Percentiles rank a stretch among this genome's conserved stretches.
Conservation (phyloP, 2,329 filamentous ascomycete genomes). For the Helminthosporium solani region DNA sequence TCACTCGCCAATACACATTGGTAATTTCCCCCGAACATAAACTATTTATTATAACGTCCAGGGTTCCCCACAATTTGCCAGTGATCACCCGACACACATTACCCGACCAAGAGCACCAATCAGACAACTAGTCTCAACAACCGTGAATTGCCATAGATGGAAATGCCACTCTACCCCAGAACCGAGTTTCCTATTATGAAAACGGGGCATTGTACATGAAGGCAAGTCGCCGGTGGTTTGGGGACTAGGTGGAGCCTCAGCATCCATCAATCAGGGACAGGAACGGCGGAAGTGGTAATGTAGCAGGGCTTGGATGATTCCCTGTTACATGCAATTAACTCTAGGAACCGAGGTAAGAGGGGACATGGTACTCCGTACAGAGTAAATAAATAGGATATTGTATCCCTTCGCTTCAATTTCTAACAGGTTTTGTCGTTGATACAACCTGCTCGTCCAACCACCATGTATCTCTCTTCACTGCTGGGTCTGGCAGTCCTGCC, state of each 20-base stretch:
- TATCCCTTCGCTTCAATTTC: not conserved
- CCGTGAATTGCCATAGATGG: conserved; percentile 3
- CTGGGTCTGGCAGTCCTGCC: conserved; percentile 18
- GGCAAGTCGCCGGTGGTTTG: not conserved
- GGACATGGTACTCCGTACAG: not conserved
- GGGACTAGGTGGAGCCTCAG: not conserved
- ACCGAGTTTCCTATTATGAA: not conserved
- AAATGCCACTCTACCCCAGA: not conserved
- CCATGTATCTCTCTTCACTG: conserved; percentile 23
- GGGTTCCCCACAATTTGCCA: conserved; percentile 1
- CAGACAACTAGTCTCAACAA: not conserved
- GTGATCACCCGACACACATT: conserved; percentile 4
- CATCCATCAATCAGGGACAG: conserved; percentile 6
- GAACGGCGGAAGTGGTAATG: not conserved
- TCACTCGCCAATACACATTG: too few relatives aligned
- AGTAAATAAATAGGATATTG: not conserved
- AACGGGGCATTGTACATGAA: not conserved
- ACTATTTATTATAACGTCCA: not conserved
- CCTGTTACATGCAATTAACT: conserved; percentile 4
- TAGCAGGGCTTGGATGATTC: not conserved
- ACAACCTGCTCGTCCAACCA: conserved; percentile 2
- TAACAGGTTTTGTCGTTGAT: not conserved
- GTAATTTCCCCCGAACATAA: not conserved
- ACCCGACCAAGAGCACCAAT: conserved; percentile 7
- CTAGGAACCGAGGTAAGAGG: not conserved